Conservation (phyloP, 345 rosid genomes). For the Bruguiera parviflora region DNA sequence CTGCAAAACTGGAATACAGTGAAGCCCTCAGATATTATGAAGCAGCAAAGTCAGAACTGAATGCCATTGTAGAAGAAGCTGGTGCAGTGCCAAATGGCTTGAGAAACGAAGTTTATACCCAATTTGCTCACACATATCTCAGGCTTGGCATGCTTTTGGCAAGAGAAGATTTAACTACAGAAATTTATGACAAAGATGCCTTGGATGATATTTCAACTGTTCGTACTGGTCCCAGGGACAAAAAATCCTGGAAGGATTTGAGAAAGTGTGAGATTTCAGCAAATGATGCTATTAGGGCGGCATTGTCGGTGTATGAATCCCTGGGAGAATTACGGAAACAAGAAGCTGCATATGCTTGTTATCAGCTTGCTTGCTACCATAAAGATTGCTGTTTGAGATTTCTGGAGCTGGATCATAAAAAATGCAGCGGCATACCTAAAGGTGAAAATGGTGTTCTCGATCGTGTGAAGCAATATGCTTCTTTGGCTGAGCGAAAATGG, state of each 20-base stretch:
- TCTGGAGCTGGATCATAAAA: slow-evolving; percentile 42
- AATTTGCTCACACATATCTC: slow-evolving; percentile 78
- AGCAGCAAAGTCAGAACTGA: slow-evolving; percentile 72
- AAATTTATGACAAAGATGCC: slow-evolving; percentile 47
- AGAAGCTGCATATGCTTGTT: slow-evolving; percentile 80
- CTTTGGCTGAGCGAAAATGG: slow-evolving; percentile 86
- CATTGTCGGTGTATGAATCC: slow-evolving; percentile 75
- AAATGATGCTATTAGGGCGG: slow-evolving; percentile 86
- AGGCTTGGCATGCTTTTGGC: slow-evolving; percentile 92
- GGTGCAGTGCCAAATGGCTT: slow-evolving; percentile 39
- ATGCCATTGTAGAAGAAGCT: slow-evolving; percentile 33
- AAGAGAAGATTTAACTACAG: slow-evolving; percentile 53
- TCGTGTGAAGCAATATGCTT: slow-evolving; percentile 79
- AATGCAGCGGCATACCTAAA: slow-evolving; percentile 39
- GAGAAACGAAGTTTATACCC: slow-evolving; percentile 73
- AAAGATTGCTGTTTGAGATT: slow-evolving; percentile 71
- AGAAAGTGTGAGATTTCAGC: slow-evolving; percentile 72
- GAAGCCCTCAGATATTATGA: slow-evolving; percentile 71
- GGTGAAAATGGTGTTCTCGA: slow-evolving; percentile 43
- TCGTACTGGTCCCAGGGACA: slow-evolving; percentile 18
- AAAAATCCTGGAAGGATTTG: slow-evolving; percentile 35
- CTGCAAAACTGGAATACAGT: slow-evolving; percentile 64
- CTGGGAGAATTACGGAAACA: slow-evolving; percentile 77
- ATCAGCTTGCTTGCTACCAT: slow-evolving; percentile 86
- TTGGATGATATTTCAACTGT: slow-evolving; percentile 30